These are phyloP conservation scores for Geotrichum siamense DNA, from an alignment of 1,139 yeast species.

Conservation along the genomic window DNA sequence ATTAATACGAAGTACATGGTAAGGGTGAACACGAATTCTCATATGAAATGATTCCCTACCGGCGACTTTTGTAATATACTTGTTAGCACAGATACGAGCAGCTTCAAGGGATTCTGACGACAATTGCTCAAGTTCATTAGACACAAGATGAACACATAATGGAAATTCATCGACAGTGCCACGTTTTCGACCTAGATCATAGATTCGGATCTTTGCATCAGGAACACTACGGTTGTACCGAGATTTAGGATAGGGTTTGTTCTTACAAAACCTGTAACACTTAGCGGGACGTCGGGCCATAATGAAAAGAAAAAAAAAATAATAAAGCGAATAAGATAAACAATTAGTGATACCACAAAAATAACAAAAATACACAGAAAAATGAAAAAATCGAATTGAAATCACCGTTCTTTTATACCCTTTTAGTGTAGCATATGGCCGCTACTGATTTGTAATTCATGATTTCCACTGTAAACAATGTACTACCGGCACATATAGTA, in stretches of 20 bases:
- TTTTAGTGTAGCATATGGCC: no score
- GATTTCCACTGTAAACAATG: no score
- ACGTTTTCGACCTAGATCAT: conserved; percentile 99
- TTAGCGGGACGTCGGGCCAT: conserved; percentile 99
- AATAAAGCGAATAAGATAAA: not conserved
- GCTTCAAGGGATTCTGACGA: conserved; percentile 99
- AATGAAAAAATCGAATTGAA: no score
- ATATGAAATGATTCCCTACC: conserved; percentile 99
- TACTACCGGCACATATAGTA: no score
- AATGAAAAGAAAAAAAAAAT: not conserved
- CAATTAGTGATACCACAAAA: not conserved
- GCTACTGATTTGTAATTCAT: not conserved
- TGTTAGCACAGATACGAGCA: conserved; percentile 99
- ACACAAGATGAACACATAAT: conserved; percentile 96
- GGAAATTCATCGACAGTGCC: conserved; percentile 99
- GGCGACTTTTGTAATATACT: conserved; percentile 93
- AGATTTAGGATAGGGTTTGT: conserved; percentile 99
- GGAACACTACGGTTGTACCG: conserved; percentile 99
- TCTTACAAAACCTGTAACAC: conserved; percentile 99
- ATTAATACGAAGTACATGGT: conserved; percentile 99
- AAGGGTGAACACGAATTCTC: conserved; percentile 99
- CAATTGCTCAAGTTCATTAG: conserved; percentile 98
- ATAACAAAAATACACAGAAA: not conserved
- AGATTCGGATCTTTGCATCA: conserved; percentile 98
- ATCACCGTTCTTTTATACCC: no score